A percentile compares a stretch with the other conserved stretches of the same genome.
phyloP scores from a whole-genome alignment of 768 basidiomycete species.

The Lentinus tigrinus region DNA sequence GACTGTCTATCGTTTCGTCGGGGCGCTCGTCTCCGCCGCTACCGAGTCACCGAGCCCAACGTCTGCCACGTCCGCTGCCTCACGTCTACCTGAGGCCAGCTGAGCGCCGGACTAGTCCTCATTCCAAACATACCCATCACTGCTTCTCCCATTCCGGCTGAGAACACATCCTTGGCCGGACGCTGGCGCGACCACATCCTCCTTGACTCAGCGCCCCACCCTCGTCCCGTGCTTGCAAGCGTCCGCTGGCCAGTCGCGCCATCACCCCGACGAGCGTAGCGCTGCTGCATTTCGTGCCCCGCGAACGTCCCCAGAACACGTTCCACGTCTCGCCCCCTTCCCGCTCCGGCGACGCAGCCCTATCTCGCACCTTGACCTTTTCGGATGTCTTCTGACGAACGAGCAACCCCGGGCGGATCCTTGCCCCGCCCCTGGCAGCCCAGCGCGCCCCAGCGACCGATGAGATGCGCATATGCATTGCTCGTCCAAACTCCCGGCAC shows the following conservation, averaged over 20 bases:
- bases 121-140: neutral
- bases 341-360: neutral
- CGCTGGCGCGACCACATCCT: neutral
- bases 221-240: neutral
- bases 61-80: neutral
- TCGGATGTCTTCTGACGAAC: neutral
- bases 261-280: neutral
- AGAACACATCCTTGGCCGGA: neutral
- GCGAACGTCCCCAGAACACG: constrained; percentile 9
- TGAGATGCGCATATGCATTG: too few species aligned
- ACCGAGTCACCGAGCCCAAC: neutral
- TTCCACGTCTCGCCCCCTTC: neutral
- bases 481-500: too few species aligned
- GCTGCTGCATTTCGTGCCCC: constrained; percentile 1
- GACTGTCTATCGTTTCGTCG: too few species aligned
- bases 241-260: neutral
- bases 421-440: too few species aligned
- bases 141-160: neutral
- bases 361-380: constrained; percentile 4
- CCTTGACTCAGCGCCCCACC: constrained; percentile 2
- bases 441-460: too few species aligned
- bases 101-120: too few species aligned
- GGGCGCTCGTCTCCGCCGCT: too few species aligned
- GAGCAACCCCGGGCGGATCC: too few species aligned
- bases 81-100: neutral